Evolutionary conservation across 805 yeast genomes (phyloP), one percentile per base, ranked within the genome.

Genomic region (Candida anglica): DNA sequence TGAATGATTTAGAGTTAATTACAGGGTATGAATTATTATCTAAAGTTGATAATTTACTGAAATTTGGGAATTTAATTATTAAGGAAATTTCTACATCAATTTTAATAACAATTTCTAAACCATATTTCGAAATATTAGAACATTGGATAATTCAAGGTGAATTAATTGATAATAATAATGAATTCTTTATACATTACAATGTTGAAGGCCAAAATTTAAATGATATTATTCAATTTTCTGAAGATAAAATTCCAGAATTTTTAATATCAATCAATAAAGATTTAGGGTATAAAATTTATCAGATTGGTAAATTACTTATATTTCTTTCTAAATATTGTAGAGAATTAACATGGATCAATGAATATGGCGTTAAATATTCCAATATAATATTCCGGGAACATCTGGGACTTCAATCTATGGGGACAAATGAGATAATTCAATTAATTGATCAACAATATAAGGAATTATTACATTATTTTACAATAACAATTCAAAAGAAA

Each of bases 111-210:
- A 64, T 77, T 3, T 56, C 73, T 0, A 59, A 59, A 5, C 86
- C 95, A 1, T 86, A 86, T 51, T 69, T 69, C 35, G 76, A 73
- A 25, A 65, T 78, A 19, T 44, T 85, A 4, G 66, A 69, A 25
- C 65, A 67, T 27, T 91, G 97, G 97, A 51, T 87, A 2, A 53
- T 75, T 0, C 58, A 70, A 27, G 97, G 96, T 1, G 76, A 73
- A 32, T 50, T 87, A 11, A 57, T 65, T 3, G 77, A 75, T 36
- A 67, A 62, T 1, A 15, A 17, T 5, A 61, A 60, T 37, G 70
- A 69, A 11, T 87, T 87, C 47, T 89, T 86, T 46, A 74, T 67
- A 10, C 43, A 46, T 8, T 65, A 63, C 36, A 53, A 66, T 37
- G 37, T 42, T 3, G 36, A 46, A 4, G 49, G 55, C 14, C 47